Percentiles rank a stretch among this genome's conserved stretches.
phyloP scores from a whole-genome alignment of 192 early-diverging fungal species.

The Mortierella hygrophila region DNA sequence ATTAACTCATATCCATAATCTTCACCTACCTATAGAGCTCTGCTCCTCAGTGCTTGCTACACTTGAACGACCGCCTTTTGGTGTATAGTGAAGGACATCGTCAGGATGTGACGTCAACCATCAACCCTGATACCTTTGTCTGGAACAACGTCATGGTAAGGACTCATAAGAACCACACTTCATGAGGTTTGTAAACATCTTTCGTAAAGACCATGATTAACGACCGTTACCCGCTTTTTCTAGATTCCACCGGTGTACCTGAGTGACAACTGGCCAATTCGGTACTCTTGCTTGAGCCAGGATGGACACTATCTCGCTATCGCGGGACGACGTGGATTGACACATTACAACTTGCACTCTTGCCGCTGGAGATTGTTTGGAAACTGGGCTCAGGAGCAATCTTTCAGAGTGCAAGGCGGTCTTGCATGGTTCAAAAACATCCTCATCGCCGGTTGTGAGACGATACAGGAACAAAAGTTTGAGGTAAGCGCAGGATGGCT shows the following conservation, averaged over 20 bases:
- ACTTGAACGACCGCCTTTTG: constrained; percentile 76
- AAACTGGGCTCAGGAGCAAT: constrained; percentile 84
- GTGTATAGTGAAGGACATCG: constrained; percentile 75
- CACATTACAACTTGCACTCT: constrained; percentile 78
- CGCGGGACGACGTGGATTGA: constrained; percentile 87
- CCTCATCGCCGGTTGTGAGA: constrained; percentile 76
- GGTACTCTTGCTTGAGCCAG: constrained; percentile 75
- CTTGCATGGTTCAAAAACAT: constrained; percentile 79
- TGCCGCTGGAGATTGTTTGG: constrained; percentile 93
- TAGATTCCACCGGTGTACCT: constrained; percentile 82
- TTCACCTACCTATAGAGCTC: constrained; percentile 22
- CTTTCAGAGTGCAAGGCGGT: constrained; percentile 76
- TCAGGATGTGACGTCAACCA: constrained; percentile 71
- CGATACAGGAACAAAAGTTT: constrained; percentile 53
- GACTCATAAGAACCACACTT: background rate
- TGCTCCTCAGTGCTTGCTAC: constrained; percentile 64
- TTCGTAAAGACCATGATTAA: too few species aligned
- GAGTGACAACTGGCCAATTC: constrained; percentile 86
- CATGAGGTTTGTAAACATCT: too few species aligned
- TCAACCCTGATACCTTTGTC: constrained; percentile 75
- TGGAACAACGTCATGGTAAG: constrained; percentile 81
- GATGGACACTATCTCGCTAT: constrained; percentile 85
- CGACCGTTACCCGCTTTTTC: too few species aligned
- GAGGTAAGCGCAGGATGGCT: constrained; percentile 32
- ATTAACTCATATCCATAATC: background rate